phyloP scores from a whole-genome alignment of 208 protist genomes.

The Trypanosoma congolense region DNA sequence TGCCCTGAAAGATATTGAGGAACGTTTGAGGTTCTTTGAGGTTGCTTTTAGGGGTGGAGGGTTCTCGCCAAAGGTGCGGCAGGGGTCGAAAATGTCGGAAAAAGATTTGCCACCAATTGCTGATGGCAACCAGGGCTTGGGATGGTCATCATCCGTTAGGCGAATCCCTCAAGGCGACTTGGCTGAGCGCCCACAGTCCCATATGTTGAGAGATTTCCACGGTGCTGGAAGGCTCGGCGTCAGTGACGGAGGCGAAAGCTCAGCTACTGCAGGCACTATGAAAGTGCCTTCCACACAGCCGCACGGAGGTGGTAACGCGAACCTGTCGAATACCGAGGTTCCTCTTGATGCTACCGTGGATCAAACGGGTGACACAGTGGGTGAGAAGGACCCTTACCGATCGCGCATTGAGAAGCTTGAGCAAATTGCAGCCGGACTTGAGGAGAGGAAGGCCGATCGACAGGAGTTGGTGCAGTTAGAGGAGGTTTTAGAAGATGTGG shows the following conservation, averaged over 20 bases:
- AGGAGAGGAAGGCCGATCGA: conserved; percentile 77
- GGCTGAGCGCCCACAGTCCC: too few species aligned
- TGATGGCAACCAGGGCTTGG: too few species aligned
- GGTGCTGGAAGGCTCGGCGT: too few species aligned
- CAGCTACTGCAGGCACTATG: too few species aligned
- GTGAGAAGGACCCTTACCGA: conserved; percentile 46
- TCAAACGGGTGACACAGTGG: conserved; percentile 6
- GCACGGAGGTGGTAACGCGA: conserved; percentile 11
- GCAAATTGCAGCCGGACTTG: conserved; percentile 60
- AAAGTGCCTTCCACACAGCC: conserved; percentile 25
- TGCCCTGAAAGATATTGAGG: conserved; percentile 27
- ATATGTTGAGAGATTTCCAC: too few species aligned
- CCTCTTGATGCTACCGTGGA: conserved; percentile 13
- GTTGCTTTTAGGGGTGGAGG: neutral
- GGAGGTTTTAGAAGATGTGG: conserved; percentile 29
- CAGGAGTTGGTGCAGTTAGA: conserved; percentile 56
- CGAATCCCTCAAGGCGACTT: too few species aligned
- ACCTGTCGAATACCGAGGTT: conserved; percentile 3
- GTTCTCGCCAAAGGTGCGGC: neutral
- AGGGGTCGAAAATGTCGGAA: neutral
- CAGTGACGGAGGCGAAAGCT: too few species aligned
- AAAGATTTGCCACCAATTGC: conserved; percentile 22
- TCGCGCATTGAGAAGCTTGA: conserved; percentile 69
- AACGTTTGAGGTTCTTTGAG: conserved; percentile 33
- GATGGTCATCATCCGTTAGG: too few species aligned